Base-by-base conservation (phyloP, 2,329 filamentous ascomycete species). In the Apiospora marii region DNA sequence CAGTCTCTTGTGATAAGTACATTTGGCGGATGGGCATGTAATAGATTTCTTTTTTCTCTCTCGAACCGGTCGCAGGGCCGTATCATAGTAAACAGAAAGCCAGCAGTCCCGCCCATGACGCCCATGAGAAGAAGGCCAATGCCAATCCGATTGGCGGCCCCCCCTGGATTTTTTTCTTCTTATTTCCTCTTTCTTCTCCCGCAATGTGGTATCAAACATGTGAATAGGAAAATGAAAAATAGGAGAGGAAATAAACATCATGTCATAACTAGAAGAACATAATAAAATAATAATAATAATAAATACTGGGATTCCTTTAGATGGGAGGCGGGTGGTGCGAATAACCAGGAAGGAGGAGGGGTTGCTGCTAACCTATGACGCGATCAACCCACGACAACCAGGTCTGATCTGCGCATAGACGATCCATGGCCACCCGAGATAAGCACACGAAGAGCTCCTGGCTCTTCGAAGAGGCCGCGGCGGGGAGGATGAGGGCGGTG, bases 371-470 rank as follows among this genome's bases (percentile, higher is more conserved):
- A 70, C 78, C 79, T 74, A 81, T 78, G 61, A 81, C 73, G 71
- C 77, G 79, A 74, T 81, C 80, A 48, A 81, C 77, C 80, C 80
- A 81, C 53, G 70, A 68, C 74, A 79, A 77, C 80, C 80, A 81
- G 67, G 77, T 76, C 71, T 76, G 70, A 68, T 81, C 80, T 67
- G 74, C 71, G 71, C 79, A 81, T 44, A 81, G 74, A 61, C 77
- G 73, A 51, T 77, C 74, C 80, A 81, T 81, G 51, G 79, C 77
- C 48, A 77, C 78, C 64, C 78, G 75, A 22, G 79, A 78, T 69
- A 81, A 70, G 76, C 79, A 80, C 53, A 81, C 77, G 70, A 79
- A 81, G 22, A 81, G 74, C 71, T 81, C 80, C 72, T 81, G 80
- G 72, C 71, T 74, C 67, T 73, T 69, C 7, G 80, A 75, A 41